Conservation (phyloP, 208 protist genomes). For the Acanthamoeba healyi region DNA sequence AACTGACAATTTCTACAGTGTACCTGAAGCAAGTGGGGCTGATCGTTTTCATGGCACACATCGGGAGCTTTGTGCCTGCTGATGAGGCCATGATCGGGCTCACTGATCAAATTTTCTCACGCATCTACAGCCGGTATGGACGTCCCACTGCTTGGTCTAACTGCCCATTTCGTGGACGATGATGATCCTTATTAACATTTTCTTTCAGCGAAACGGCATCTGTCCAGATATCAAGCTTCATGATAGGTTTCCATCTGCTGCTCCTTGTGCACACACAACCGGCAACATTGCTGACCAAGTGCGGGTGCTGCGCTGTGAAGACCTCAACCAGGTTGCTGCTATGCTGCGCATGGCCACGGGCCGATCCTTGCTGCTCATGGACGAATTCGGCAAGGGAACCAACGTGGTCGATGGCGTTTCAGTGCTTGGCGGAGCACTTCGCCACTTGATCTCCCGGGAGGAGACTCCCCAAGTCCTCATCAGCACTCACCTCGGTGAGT, state of each 20-base stretch:
- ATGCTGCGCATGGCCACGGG: constrained; percentile 84
- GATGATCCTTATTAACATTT: no score
- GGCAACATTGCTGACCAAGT: not conserved
- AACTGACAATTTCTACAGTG: constrained; percentile 69
- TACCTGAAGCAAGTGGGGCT: constrained; percentile 94
- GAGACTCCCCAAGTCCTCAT: not conserved
- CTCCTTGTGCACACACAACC: constrained; percentile 38
- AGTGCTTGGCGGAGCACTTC: constrained; percentile 17
- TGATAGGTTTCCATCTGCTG: constrained; percentile 65
- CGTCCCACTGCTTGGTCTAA: no score
- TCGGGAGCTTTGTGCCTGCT: constrained; percentile 96
- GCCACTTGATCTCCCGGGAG: not conserved
- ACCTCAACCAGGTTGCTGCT: constrained; percentile 79
- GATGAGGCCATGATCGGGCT: constrained; percentile 83
- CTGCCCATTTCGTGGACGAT: no score
- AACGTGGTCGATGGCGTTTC: constrained; percentile 44
- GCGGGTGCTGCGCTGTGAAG: not conserved
- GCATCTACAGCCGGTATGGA: constrained; percentile 83
- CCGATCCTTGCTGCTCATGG: constrained; percentile 92
- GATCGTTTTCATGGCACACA: constrained; percentile 94
- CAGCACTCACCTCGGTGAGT: constrained; percentile 60
- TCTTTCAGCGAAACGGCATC: constrained; percentile 47
- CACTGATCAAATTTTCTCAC: constrained; percentile 83
- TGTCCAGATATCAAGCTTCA: constrained; percentile 44
- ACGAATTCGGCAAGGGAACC: constrained; percentile 96